Evolutionary conservation across 148 eudicot species (phyloP).

Genomic region (Rhododendron vialii): DNA sequence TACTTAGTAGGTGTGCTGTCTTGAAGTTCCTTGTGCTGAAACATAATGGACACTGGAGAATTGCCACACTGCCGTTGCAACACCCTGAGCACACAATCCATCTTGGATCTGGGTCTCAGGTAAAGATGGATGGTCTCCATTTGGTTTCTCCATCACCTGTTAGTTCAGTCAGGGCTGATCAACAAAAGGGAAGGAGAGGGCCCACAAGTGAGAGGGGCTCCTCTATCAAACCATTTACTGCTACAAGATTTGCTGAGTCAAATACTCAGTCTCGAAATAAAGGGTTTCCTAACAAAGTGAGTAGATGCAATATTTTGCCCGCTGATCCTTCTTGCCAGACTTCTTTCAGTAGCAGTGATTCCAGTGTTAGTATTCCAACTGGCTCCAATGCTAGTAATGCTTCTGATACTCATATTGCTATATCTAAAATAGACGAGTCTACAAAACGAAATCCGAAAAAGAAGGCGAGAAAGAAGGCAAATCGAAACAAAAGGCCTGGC

Average conservation of each 20-base stretch:
- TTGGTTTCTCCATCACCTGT: conserved; percentile 15
- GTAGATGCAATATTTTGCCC: conserved; percentile 8
- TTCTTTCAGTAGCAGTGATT: conserved; percentile 10
- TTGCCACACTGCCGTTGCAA: conserved; percentile 11
- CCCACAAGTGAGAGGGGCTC: conserved; percentile 8
- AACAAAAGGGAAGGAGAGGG: conserved; percentile 2
- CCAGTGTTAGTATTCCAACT: neutral
- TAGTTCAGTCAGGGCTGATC: neutral
- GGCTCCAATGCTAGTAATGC: neutral
- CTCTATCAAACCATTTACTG: conserved; percentile 13
- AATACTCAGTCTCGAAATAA: conserved; percentile 4
- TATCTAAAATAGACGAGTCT: conserved; percentile 6
- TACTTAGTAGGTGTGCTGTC: conserved; percentile 6
- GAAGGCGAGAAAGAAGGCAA: conserved; percentile 17
- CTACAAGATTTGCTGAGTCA: conserved; percentile 16
- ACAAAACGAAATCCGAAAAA: conserved; percentile 12
- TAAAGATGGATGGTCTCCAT: conserved; percentile 15
- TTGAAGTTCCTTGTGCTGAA: conserved; percentile 11
- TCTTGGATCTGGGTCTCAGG: conserved; percentile 16
- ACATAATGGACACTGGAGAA: conserved; percentile 22
- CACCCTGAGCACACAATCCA: conserved; percentile 1
- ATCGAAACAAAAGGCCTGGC: conserved; percentile 12
- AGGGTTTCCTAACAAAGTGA: conserved; percentile 13
- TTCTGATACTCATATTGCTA: neutral
- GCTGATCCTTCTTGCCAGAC: conserved; percentile 6